Conservation (phyloP, 108 stramenopile genomes). For the Cyclotella choctawhatcheeana region DNA sequence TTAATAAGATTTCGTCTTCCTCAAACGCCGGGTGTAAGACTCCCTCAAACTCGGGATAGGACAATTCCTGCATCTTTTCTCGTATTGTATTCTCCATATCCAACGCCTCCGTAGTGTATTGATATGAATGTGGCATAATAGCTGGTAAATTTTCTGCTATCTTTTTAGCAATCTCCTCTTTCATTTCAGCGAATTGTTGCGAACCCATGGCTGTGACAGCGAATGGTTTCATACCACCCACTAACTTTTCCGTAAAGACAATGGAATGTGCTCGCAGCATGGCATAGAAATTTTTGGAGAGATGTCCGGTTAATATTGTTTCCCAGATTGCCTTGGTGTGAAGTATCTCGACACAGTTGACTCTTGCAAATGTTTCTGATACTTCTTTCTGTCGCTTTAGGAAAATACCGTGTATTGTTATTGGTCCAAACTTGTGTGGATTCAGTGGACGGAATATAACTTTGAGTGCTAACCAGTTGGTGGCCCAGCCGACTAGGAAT, state of each 20-base stretch:
- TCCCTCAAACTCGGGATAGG: constrained; percentile 86
- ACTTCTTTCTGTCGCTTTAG: constrained; percentile 89
- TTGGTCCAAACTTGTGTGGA: constrained; percentile 62
- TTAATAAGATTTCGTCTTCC: constrained; percentile 93
- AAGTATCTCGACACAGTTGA: constrained; percentile 65
- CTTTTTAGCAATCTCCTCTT: constrained; percentile 85
- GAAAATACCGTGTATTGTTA: constrained; percentile 89
- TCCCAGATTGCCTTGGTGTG: constrained; percentile 69
- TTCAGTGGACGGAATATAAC: constrained; percentile 87
- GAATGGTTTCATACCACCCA: constrained; percentile 83
- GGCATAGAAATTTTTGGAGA: constrained; percentile 78
- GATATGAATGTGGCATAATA: constrained; percentile 82
- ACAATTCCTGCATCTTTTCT: constrained; percentile 69
- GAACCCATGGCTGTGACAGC: constrained; percentile 86
- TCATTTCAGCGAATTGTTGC: constrained; percentile 84
- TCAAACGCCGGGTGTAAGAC: constrained; percentile 94
- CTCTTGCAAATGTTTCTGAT: constrained; percentile 78
- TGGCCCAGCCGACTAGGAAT: constrained; percentile 80
- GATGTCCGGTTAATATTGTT: constrained; percentile 78
- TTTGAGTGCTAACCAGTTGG: constrained; percentile 90
- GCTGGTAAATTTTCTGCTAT: constrained; percentile 75
- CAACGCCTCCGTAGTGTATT: constrained; percentile 90
- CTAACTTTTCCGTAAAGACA: constrained; percentile 76
- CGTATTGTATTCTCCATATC: constrained; percentile 88
- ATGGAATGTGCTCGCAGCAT: constrained; percentile 87